Evolutionary conservation across 257 asterid genomes (phyloP), one percentile per base, ranked within the genome.

Genomic region (Solanum sitiens): DNA sequence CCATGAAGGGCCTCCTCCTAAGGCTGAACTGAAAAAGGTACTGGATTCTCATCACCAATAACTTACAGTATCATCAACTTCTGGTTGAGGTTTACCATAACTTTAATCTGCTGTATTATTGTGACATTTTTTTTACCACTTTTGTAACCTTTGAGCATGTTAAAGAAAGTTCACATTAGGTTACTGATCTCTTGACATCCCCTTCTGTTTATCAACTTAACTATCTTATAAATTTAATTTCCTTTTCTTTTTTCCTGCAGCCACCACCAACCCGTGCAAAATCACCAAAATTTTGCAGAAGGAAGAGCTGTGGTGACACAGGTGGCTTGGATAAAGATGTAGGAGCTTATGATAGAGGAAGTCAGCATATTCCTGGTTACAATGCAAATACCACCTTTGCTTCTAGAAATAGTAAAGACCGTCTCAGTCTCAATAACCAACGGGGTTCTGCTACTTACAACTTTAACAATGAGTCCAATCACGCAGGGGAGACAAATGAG

Each of bases 1-100:
- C 91, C 94, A 94, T 25, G 99, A 96, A 37, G 98, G 96, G 20
- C 98, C 96, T 11, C 98, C 98, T 23, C 95, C 98, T 12, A 95
- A 94, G 89, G 88, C 86, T 68, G 95, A 96, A 90, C 83, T 95
- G 89, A 95, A 96, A 92, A 96, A 96, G 98, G 99, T 95, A 86
- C n/a, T n/a, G 59, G 37, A 42, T 11, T 30, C 45, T 70, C 63
- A 65, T 71, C 8, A 61, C 30, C 59, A 47, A 5, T 15, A 47
- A 27, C 67, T 45, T 80, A 47, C 20, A 30, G 85, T 27, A 50
- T 1, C 11, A 18, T 30, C 85, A 80, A 80, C 85, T 53, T 30
- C 13, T 30, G 16, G 20, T 80, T 80, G 70, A 47, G 42, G 68
- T 9, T 80, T 47, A 30, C 68, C 44, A 2, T 47, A 30, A 47